Evolutionary conservation across 2,329 filamentous ascomycete genomes (phyloP), one percentile per base, ranked within the genome.

Genomic region (Exophiala alcalophila): DNA sequence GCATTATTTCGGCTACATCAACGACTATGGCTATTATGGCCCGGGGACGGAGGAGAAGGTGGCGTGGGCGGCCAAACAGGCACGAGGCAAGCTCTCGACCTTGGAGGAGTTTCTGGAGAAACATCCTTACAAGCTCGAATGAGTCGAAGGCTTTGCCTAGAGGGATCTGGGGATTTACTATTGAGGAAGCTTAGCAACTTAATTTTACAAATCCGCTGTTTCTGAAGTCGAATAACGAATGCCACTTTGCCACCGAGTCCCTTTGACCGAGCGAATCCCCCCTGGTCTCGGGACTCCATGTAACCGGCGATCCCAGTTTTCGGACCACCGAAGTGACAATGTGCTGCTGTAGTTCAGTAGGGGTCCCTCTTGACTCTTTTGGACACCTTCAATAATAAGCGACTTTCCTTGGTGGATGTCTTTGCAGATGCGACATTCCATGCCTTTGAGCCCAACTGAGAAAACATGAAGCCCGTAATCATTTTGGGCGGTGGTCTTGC

Each of bases 1-100:
- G 4, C 44, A 55, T 11, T 59, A 59, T 53, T 52, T 61, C 49
- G 23, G 38, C 6, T 65, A 60, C 28, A 45, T 55, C 30, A 52
- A 63, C 31, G 59, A 62, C 24, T 59, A 58, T 20, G 65, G 64
- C 11, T 68, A 66, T 47, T 68, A 57, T 54, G 66, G 65, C 3
- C 56, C 58, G 2, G 52, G 57, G 11, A 57, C 55, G 4, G 52
- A 61, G 52, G 51, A 60, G 19, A 42, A 56, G 52, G 59, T 68
- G 3, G 45, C 46, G 5, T 60, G 59, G 61, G 47, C 51, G 3
- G 48, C 24, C 11, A 37, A 47, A 21, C 32, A 47, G 12, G 49
- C 48, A 1, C 31, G 46, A 34, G 49, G 49, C 8, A 58, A 55
- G 39, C 36, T 65, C 30, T 58, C 59, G n/a, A 62, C 56, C 9